Base-by-base conservation (phyloP, 1,284 basidiomycete species). In the Moesziomyces antarcticus region DNA sequence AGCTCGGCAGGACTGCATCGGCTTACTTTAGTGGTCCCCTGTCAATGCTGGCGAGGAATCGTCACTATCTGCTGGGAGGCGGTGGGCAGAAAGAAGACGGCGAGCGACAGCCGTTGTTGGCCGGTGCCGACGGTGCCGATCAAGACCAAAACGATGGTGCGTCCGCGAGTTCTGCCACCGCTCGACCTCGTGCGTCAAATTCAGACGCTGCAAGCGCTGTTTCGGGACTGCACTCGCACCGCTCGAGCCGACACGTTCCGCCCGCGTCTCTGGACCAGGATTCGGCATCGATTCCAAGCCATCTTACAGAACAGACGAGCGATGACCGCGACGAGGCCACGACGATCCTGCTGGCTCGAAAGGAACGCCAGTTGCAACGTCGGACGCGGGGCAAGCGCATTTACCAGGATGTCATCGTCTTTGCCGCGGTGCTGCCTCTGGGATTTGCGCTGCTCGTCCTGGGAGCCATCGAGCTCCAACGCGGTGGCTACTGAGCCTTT, bases 321-420 rank as follows among this genome's bases (percentile, higher is more conserved):
- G 60, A 62, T 3, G 67, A 52, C 14, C 44, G 75, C 24, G 79
- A 81, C 52, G 78, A 79, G 25, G 78, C 77, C 5, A 80, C 80
- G 4, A 57, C 77, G 13, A 79, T 82, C 25, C 44, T 83, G 37
- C 66, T 83, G 7, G 82, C 81, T 0, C 69, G 78, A 11, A 83
- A 83, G 50, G 82, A 83, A 47, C 62, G 79, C 5, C 67, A 81
- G 33, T 46, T 83, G 50, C 82, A 83, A 65, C 61, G 61, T 7
- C 59, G 57, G 14, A 75, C 76, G 16, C 49, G 78, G 6, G 69
- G 71, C n/a, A 64, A 61, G 27, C 50, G 71, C n/a, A 63, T 66
- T 43, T 77, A 59, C 33, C 77, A 77, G 50, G 75, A 78, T 40
- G 53, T 79, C 3, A 33, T 78, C 3, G 78, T 79, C 0, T 72